phyloP scores from a whole-genome alignment of 1,139 yeast genomes.

The Kluyveromyces sp. region DNA sequence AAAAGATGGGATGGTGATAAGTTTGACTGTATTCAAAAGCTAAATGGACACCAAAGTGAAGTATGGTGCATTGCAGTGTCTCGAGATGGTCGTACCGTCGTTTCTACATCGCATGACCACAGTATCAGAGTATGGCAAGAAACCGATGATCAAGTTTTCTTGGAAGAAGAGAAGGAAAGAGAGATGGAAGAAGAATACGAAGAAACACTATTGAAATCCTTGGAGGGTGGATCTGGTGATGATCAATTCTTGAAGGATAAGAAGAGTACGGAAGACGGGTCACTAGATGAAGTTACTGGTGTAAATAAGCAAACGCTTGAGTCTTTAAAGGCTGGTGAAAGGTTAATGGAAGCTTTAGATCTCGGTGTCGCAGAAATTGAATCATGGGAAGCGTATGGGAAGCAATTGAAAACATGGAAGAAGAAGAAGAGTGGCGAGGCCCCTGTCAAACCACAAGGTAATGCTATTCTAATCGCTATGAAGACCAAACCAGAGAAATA shows the following conservation, averaged over 20 bases:
- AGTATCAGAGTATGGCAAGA: constrained; percentile 87
- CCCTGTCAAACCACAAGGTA: constrained; percentile 54
- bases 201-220: constrained; percentile 56
- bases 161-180: constrained; percentile 93
- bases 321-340: constrained; percentile 91
- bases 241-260: constrained; percentile 32
- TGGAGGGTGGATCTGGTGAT: constrained; percentile 54
- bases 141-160: constrained; percentile 86
- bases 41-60: constrained; percentile 84
- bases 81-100: constrained; percentile 60
- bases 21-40: constrained; percentile 84
- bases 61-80: constrained; percentile 87
- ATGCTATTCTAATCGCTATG: constrained; percentile 65
- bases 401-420: constrained; percentile 32
- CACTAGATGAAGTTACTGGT: constrained; percentile 48
- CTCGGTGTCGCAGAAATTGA: constrained; percentile 67
- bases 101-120: constrained; percentile 91
- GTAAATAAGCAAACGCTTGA: constrained; percentile 84
- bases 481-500: constrained; percentile 68
- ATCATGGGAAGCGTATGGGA: constrained; percentile 44
- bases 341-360: constrained; percentile 85
- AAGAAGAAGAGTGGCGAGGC: constrained; percentile 37
- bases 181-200: constrained; percentile 92
- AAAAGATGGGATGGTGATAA: constrained; percentile 99
- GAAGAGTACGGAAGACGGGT: constrained; percentile 31